Percentiles rank a stretch among this genome's conserved stretches.
These are phyloP conservation scores for Lasiosphaeriaceae sp. DNA, from an alignment of 495 filamentous ascomycete species.

Conservation along the genomic window DNA sequence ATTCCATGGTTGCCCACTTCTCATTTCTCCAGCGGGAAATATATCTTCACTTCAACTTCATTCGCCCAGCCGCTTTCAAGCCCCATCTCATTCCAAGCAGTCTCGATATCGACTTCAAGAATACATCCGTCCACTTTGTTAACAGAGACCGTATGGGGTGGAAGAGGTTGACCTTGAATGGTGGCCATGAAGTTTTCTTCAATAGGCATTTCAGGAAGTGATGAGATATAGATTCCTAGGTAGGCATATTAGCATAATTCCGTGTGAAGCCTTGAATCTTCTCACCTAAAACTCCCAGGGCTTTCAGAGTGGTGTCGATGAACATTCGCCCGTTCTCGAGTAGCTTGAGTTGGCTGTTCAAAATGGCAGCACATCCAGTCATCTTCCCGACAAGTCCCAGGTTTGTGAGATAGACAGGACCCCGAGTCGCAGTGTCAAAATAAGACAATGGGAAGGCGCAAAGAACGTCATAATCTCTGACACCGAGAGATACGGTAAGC, in stretches of 20 bases:
- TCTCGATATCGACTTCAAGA: slow-evolving; percentile 70
- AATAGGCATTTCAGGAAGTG: slow-evolving; percentile 55
- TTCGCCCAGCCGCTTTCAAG: slow-evolving; percentile 77
- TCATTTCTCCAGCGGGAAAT: slow-evolving; percentile 30
- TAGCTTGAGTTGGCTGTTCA: slow-evolving; percentile 52
- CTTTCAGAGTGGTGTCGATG: slow-evolving; percentile 68
- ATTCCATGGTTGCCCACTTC: neutral
- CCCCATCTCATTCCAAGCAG: slow-evolving; percentile 74
- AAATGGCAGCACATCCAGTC: slow-evolving; percentile 78
- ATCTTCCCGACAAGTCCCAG: slow-evolving; percentile 85
- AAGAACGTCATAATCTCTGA: slow-evolving; percentile 76
- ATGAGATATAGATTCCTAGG: slow-evolving; percentile 68
- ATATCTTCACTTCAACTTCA: slow-evolving; percentile 72
- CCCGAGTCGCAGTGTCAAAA: slow-evolving; percentile 45
- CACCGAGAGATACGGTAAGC: slow-evolving; percentile 57
- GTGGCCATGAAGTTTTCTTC: slow-evolving; percentile 69
- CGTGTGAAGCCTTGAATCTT: slow-evolving; percentile 12
- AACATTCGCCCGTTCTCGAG: slow-evolving; percentile 57
- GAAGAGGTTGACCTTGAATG: slow-evolving; percentile 66
- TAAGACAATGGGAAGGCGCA: slow-evolving; percentile 61
- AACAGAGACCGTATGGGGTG: slow-evolving; percentile 59
- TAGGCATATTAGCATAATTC: neutral
- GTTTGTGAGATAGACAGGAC: slow-evolving; percentile 51
- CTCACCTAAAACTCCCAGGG: slow-evolving; percentile 71
- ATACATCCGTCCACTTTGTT: slow-evolving; percentile 54